Evolutionary conservation across 169 alveolate species (phyloP).

Genomic region (Theileria orientalis): DNA sequence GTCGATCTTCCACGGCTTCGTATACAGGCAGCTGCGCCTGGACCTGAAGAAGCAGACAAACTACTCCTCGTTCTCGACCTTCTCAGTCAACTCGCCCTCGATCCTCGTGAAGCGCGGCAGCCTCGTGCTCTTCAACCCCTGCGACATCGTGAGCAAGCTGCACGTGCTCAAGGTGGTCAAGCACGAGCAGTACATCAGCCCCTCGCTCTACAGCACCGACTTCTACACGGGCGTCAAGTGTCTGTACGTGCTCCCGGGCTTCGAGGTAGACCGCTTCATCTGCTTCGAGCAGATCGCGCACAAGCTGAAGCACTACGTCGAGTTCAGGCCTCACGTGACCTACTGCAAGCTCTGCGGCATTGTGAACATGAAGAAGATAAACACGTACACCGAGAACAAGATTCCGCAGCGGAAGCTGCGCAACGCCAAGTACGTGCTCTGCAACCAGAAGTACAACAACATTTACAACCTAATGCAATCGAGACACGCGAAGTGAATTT

Average conservation of each 20-base stretch:
- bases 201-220: slow-evolving; percentile 41
- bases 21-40: slow-evolving; percentile 31
- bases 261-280: slow-evolving; percentile 47
- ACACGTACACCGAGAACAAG: slow-evolving; percentile 30
- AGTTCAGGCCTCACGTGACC: slow-evolving; percentile 6
- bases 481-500: not conserved
- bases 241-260: slow-evolving; percentile 63
- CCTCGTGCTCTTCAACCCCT: slow-evolving; percentile 55
- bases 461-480: slow-evolving; percentile 34
- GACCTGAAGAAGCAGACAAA: not conserved
- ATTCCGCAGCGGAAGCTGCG: slow-evolving; percentile 30
- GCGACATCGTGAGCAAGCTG: slow-evolving; percentile 58
- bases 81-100: slow-evolving; percentile 10
- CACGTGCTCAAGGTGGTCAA: slow-evolving; percentile 56
- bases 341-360: slow-evolving; percentile 56
- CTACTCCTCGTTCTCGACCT: not conserved
- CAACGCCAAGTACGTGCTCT: slow-evolving; percentile 38
- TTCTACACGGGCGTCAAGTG: slow-evolving; percentile 56
- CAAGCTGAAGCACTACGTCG: slow-evolving; percentile 1
- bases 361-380: slow-evolving; percentile 8
- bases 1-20: slow-evolving; percentile 75
- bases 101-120: slow-evolving; percentile 45
- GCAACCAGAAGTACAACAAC: slow-evolving; percentile 33
- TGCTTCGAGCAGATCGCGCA: slow-evolving; percentile 11
- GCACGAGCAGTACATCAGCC: slow-evolving; percentile 51